Evolutionary conservation across 345 rosid genomes (phyloP), one percentile per base, ranked within the genome.

Genomic region (Hibiscus syriacus): DNA sequence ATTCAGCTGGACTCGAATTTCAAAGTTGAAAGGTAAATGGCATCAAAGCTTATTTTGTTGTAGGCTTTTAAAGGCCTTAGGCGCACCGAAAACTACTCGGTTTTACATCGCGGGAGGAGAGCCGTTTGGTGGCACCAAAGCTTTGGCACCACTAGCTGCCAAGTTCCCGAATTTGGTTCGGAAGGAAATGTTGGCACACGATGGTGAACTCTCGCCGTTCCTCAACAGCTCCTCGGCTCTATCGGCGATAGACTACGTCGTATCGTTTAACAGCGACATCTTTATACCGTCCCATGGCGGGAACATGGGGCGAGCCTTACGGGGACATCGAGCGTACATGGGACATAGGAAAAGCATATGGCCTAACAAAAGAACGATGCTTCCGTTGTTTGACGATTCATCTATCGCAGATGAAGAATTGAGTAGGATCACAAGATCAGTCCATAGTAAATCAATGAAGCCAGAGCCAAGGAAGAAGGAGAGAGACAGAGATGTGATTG

Each of bases 231-330:
- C 90, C 41, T 84, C 92, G 8, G 83, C 86, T 66, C 72, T 88
- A 41, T 89, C 92, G 46, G 97, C 92, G 7, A 64, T 90, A 5
- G 95, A 90, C 74, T 90, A 83, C 73, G 82, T 90, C 2, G 82
- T 90, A 30, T 81, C 92, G 17, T 71, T 88, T 23, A 85, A 80
- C 84, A 84, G 95, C 62, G 78, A 88, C 63, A 84, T 90, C 19
- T 90, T 88, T 34, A 45, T 90, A 58, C 92, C 92, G 48, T 90
- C 97, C 14, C 90, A 88, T 71, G 97, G 97, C n/a, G 97, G 97
- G 76, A 90, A 90, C 84, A 86, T 90, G 89, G 97, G 77, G 17
- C 77, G 88, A 59, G 74, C 89, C 55, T 78, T 90, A 90, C 86
- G 80, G 90, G 94, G 94, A 3, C 85, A 88, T 77, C 82, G 93